Evolutionary conservation across 1,284 basidiomycete species (phyloP), one percentile per base, ranked within the genome.

Genomic region (Ustilago bromivora): DNA sequence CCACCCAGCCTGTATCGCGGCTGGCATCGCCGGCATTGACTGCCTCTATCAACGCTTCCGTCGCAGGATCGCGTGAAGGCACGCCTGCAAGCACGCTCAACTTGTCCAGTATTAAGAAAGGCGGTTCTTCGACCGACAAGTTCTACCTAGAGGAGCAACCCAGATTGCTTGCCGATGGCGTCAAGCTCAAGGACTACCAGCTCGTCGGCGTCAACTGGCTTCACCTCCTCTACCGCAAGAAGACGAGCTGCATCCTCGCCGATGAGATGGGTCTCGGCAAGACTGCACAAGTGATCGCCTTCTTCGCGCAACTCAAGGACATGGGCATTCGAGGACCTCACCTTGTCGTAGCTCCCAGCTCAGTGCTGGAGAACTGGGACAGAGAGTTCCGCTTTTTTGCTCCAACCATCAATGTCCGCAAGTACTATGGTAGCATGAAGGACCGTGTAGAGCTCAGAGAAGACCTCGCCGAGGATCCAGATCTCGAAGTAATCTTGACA

Each of bases 181-280:
- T 97, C 71, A 89, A 89, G 80, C 89, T 99, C 79, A 99, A 99
- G 88, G 95, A 97, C 81, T 99, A 99, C 86, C 96, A 99, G 87
- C 88, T 98, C 66, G 89, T 97, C 62, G 97, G 97, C n/a, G 90
- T 99, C 71, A 99, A 98, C 85, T 99, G 97, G 97, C 89, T 99
- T 75, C 92, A 94, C 85, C 87, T 99, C 34, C 88, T 99, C 53
- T 96, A 95, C 86, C 89, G 89, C 61, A 92, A 91, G 82, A 90
- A 90, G 67, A 90, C 93, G 58, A 96, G 94, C 70, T 98, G 96
- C 87, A 99, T 99, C 84, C 89, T 99, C 34, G 96, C 96, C 1
- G 96, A 99, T 87, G 83, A 83, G 67, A 83, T 84, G 82, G 84
- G 95, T 82, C 91, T 99, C 66, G 97, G 97, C 35, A 99, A 99